Percentiles rank a stretch among this genome's conserved stretches.
Conservation (phyloP, 768 basidiomycete species). For the Boletus pseudopeckii region DNA sequence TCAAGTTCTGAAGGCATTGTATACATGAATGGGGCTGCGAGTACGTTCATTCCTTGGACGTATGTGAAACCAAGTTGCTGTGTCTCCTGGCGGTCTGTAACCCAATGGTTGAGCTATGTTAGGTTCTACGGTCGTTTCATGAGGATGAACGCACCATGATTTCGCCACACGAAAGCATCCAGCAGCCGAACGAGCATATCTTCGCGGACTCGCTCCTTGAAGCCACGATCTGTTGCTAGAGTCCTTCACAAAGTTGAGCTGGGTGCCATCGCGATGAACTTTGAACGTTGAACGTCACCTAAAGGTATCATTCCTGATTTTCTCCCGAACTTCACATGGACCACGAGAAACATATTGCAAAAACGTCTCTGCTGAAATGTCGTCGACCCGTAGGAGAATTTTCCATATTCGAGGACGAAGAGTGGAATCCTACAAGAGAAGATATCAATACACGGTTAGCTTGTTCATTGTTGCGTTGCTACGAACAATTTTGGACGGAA, state of each 20-base stretch:
- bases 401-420: constrained; percentile 94
- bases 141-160: constrained; percentile 55
- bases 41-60: constrained; percentile 99
- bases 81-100: constrained; percentile 67
- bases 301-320: constrained; percentile 96
- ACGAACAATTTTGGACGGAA: constrained; percentile 74
- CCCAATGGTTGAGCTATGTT: background rate
- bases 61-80: constrained; percentile 90
- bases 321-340: constrained; percentile 84
- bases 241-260: constrained; percentile 45
- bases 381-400: constrained; percentile 79
- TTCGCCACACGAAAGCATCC: constrained; percentile 98
- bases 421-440: constrained; percentile 60
- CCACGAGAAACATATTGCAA: constrained; percentile 77
- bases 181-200: constrained; percentile 95
- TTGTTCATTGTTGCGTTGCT: background rate
- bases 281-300: constrained; percentile 45
- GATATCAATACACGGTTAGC: background rate
- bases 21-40: constrained; percentile 96
- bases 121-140: background rate
- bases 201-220: constrained; percentile 94
- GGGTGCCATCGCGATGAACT: background rate
- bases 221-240: constrained; percentile 93
- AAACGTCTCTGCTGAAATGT: constrained; percentile 72
- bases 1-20: constrained; percentile 98